Percentiles rank a stretch among this genome's conserved stretches.
Evolutionary conservation across 1,139 yeast species (phyloP).

Genomic region (Hanseniaspora uvarum): DNA sequence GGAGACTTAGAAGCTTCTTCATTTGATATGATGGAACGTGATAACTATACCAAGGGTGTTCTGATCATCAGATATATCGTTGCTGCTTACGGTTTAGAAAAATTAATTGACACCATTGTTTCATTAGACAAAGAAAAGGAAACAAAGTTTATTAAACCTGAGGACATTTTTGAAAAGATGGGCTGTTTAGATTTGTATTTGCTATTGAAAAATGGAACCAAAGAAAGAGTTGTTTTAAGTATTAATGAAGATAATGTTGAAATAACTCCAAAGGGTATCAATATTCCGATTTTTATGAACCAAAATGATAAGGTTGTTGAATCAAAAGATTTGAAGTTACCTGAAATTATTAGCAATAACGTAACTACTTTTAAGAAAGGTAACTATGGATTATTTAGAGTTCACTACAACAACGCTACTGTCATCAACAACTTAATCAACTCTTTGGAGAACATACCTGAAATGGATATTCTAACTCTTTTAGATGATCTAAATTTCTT

Average conservation of each 20-base stretch:
- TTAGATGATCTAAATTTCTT: conserved; percentile 29
- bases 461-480: conserved; percentile 27
- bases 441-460: conserved; percentile 26
- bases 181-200: conserved; percentile 18
- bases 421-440: conserved; percentile 29
- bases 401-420: conserved; percentile 29
- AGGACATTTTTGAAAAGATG: conserved; percentile 45
- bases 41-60: conserved; percentile 58
- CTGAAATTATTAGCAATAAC: conserved; percentile 34
- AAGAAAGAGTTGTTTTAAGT: conserved; percentile 6
- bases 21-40: conserved; percentile 43
- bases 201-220: neutral
- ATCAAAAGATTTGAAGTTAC: conserved; percentile 37
- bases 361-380: conserved; percentile 38
- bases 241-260: conserved; percentile 3
- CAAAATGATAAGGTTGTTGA: conserved; percentile 25
- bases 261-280: conserved; percentile 20
- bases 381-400: conserved; percentile 41
- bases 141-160: conserved; percentile 40
- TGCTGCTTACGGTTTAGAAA: conserved; percentile 35
- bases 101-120: conserved; percentile 35
- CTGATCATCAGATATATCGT: conserved; percentile 48
- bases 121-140: conserved; percentile 34
- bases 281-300: conserved; percentile 4
- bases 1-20: conserved; percentile 22